Evolutionary conservation across 139 green algal species (phyloP).

Genomic region (Micractinium sp.): DNA sequence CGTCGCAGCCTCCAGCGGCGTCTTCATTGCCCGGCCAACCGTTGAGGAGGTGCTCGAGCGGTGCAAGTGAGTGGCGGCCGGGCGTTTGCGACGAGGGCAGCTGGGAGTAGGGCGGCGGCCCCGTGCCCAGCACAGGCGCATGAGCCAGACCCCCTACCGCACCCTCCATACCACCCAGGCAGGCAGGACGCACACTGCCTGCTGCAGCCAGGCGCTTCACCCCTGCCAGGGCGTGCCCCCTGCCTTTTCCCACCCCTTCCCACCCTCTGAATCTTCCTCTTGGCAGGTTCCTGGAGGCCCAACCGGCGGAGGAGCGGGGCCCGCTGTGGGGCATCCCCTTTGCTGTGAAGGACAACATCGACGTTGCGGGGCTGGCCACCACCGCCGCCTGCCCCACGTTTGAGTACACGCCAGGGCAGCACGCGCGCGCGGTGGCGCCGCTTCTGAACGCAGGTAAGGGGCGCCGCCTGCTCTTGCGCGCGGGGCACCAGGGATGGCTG

Average conservation of each 20-base stretch:
- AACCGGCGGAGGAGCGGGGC: constrained; percentile 40
- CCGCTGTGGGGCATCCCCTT: constrained; percentile 77
- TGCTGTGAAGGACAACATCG: constrained; percentile 88
- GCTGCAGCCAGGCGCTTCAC: too few relatives aligned
- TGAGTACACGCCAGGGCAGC: constrained; percentile 52
- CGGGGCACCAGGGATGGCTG: not conserved
- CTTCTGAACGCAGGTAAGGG: constrained; percentile 61
- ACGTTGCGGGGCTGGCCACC: constrained; percentile 72
- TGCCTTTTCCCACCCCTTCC: not conserved
- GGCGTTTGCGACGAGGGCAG: not conserved
- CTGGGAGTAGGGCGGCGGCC: too few relatives aligned
- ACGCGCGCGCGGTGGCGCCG: constrained; percentile 53
- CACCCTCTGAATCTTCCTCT: not conserved
- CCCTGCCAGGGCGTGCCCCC: not conserved
- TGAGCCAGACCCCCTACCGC: too few relatives aligned
- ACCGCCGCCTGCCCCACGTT: constrained; percentile 76
- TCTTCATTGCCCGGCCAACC: constrained; percentile 52
- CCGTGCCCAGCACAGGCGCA: too few relatives aligned
- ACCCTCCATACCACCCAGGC: too few relatives aligned
- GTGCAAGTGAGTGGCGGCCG: constrained; percentile 4
- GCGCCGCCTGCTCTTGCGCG: not conserved
- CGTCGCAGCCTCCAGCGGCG: constrained; percentile 15
- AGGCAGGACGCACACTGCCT: too few relatives aligned
- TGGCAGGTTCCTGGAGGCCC: constrained; percentile 55
- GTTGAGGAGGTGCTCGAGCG: constrained; percentile 49